A percentile compares a stretch with the other conserved stretches of the same genome.
Conservation (phyloP, 1,284 basidiomycete species). For the Marasmius fiardii region DNA sequence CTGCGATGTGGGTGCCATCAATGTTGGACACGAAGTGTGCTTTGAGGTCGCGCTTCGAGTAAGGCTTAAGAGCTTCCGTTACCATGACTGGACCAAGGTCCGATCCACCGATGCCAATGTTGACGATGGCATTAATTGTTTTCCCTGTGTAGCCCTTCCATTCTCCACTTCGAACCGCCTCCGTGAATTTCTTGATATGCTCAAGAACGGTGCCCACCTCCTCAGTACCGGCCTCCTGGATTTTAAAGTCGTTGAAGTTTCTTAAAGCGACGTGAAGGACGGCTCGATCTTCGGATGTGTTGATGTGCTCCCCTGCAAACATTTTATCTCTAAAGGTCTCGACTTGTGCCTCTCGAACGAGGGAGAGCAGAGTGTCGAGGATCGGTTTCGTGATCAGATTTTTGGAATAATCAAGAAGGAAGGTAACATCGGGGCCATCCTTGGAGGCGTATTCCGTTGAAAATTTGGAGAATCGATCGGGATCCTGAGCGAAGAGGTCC, state of each 20-base stretch:
- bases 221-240: constrained; percentile 78
- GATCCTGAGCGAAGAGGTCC: constrained; percentile 89
- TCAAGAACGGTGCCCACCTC: constrained; percentile 84
- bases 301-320: constrained; percentile 96
- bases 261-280: constrained; percentile 95
- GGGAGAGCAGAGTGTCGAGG: constrained; percentile 70
- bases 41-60: constrained; percentile 86
- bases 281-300: constrained; percentile 95
- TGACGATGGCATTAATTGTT: constrained; percentile 91
- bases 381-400: constrained; percentile 92
- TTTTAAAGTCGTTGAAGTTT: constrained; percentile 76
- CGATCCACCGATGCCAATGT: constrained; percentile 98
- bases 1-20: constrained; percentile 96
- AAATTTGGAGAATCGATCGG: constrained; percentile 83
- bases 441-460: constrained; percentile 75
- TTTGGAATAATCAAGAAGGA: constrained; percentile 97
- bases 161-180: constrained; percentile 79
- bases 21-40: constrained; percentile 97
- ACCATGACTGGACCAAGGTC: constrained; percentile 99
- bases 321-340: constrained; percentile 88
- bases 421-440: constrained; percentile 66
- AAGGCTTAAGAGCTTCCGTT: constrained; percentile 93
- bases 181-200: constrained; percentile 91
- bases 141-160: constrained; percentile 99
- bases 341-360: constrained; percentile 85